Conservation (phyloP, 139 green algal species). For the Closterium sp. region DNA sequence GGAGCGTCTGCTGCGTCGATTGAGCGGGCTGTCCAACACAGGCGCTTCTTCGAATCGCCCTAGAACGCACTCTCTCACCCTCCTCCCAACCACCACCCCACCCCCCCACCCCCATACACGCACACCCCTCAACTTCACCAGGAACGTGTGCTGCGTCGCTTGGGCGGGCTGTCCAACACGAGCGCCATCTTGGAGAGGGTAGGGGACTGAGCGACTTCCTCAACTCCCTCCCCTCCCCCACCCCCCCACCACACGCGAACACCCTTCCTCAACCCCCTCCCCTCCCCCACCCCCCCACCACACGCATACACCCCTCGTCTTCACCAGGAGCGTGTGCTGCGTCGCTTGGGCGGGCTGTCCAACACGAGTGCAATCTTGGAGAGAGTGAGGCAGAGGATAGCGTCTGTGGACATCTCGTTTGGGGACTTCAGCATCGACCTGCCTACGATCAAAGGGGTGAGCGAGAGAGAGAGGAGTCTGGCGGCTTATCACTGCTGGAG, state of each 20-base stretch:
- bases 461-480: too few species aligned
- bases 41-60: too few species aligned
- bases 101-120: neutral
- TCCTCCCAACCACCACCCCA: neutral
- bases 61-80: neutral
- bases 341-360: slow-evolving; percentile 21
- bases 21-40: slow-evolving; percentile 2
- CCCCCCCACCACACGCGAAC: neutral
- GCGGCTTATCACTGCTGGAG: too few species aligned
- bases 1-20: neutral
- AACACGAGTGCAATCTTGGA: slow-evolving; percentile 17
- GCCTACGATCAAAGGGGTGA: neutral
- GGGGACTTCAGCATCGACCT: slow-evolving; percentile 13
- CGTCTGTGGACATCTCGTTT: slow-evolving; percentile 14
- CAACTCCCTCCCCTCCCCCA: neutral
- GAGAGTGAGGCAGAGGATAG: neutral
- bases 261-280: neutral
- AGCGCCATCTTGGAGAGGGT: too few species aligned
- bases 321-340: slow-evolving; percentile 19
- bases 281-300: neutral
- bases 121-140: neutral
- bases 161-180: slow-evolving; percentile 25
- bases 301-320: neutral
- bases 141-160: neutral
- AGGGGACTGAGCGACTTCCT: neutral